Conservation (phyloP, 2,329 filamentous ascomycete species). For the Colletotrichum caudatum region DNA sequence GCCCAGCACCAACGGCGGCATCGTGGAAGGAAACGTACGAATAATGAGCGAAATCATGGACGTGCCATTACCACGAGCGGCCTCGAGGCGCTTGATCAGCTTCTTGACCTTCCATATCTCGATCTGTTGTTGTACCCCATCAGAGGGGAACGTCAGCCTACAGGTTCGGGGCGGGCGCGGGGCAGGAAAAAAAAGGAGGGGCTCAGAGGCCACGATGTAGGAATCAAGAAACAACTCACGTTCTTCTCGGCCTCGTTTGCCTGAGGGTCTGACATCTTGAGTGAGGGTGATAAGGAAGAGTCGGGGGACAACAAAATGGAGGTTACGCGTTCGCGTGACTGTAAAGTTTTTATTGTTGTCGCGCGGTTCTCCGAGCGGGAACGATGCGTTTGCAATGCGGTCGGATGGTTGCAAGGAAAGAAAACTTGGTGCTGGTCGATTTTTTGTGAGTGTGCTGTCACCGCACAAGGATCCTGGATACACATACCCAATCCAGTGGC, state of each 20-base stretch:
- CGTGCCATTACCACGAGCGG: slow-evolving; percentile 97
- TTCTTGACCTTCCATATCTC: slow-evolving; percentile 99
- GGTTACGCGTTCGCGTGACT: slow-evolving; percentile 38
- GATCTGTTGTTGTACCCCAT: slow-evolving; percentile 59
- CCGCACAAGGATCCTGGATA: slow-evolving; percentile 34
- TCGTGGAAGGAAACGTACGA: slow-evolving; percentile 63
- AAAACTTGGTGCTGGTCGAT: slow-evolving; percentile 38
- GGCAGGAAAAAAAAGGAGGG: slow-evolving; percentile 37
- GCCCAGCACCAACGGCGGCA: slow-evolving; percentile 6
- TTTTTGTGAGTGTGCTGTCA: slow-evolving; percentile 39
- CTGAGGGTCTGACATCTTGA: slow-evolving; percentile 87
- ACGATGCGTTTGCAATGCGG: slow-evolving; percentile 40
- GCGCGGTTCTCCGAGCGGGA: slow-evolving; percentile 37
- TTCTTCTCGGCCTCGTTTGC: slow-evolving; percentile 98
- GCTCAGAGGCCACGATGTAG: slow-evolving; percentile 27
- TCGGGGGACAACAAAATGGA: slow-evolving; percentile 35
- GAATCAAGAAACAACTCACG: slow-evolving; percentile 57
- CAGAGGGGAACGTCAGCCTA: slow-evolving; percentile 41
- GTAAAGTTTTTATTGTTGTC: slow-evolving; percentile 37
- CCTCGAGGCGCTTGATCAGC: slow-evolving; percentile 97
- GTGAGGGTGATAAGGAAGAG: slow-evolving; percentile 42
- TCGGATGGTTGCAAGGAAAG: slow-evolving; percentile 34
- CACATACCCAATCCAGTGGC: slow-evolving; percentile 17
- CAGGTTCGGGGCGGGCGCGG: slow-evolving; percentile 40
- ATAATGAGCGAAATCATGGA: slow-evolving; percentile 99